These are phyloP conservation scores for Paramecium pentaurelia DNA, from an alignment of 73 alveolate species.

Conservation along the genomic window DNA sequence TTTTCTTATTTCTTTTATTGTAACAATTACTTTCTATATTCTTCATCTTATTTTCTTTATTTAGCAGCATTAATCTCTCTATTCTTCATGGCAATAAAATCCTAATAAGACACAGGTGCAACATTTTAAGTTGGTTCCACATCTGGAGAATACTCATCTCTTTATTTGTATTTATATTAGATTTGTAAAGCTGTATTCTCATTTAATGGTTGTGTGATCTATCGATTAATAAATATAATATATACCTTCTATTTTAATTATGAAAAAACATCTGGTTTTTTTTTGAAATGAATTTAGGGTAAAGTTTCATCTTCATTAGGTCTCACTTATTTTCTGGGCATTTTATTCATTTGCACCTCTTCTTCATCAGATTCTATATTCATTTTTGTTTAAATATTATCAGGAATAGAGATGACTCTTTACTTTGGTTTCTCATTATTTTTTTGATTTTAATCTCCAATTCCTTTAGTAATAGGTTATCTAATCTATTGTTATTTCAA, in stretches of 20 bases:
- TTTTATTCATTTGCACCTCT: not conserved
- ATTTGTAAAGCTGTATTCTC: not conserved
- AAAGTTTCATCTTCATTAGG: not conserved
- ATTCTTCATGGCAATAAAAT: not conserved
- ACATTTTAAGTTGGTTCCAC: not conserved
- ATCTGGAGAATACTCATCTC: not conserved
- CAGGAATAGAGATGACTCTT: not conserved
- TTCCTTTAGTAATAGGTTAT: not conserved
- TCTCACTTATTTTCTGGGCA: not conserved
- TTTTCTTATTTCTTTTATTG: conserved; percentile 7
- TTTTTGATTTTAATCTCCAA: not conserved
- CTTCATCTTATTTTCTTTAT: not conserved
- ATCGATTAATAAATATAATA: not conserved
- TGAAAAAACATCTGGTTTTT: not conserved
- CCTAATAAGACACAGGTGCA: conserved; percentile 13
- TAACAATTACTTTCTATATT: not conserved
- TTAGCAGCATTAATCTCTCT: not conserved
- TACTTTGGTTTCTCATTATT: not conserved
- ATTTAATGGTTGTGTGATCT: not conserved
- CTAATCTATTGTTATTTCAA: not conserved
- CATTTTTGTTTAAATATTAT: not conserved
- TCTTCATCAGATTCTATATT: conserved; percentile 17
- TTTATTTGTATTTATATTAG: not conserved
- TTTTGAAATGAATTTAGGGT: not conserved
- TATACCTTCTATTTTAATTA: not conserved